Evolutionary conservation across 371 early-diverging fungal genomes (phyloP).

Genomic region (Fennellomyces sp.): DNA sequence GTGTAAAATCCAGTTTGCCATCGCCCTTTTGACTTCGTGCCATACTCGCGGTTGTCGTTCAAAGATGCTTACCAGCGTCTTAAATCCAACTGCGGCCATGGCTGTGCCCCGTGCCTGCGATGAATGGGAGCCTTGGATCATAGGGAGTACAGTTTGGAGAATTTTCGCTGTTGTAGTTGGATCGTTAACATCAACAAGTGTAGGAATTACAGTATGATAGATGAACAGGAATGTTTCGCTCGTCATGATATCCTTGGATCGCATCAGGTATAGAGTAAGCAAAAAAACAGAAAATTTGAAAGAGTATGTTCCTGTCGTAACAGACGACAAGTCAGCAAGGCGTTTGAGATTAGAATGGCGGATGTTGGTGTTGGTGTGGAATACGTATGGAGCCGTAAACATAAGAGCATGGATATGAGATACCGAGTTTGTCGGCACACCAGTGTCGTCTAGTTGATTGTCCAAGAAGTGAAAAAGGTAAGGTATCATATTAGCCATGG

Average conservation of each 20-base stretch:
- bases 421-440: neutral
- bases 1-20: slow-evolving; percentile 58
- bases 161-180: slow-evolving; percentile 54
- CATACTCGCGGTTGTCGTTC: slow-evolving; percentile 60
- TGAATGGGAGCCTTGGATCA: slow-evolving; percentile 33
- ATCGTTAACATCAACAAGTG: slow-evolving; percentile 49
- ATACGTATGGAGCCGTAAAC: slow-evolving; percentile 38
- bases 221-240: slow-evolving; percentile 36
- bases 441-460: neutral
- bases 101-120: slow-evolving; percentile 26
- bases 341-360: slow-evolving; percentile 22
- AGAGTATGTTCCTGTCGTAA: slow-evolving; percentile 16
- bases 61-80: slow-evolving; percentile 46
- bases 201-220: slow-evolving; percentile 46
- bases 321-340: slow-evolving; percentile 25
- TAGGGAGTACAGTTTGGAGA: slow-evolving; percentile 45
- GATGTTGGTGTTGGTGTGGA: slow-evolving; percentile 25
- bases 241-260: slow-evolving; percentile 27
- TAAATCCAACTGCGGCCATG: slow-evolving; percentile 54
- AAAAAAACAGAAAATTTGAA: slow-evolving; percentile 50
- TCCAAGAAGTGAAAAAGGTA: slow-evolving; percentile 11
- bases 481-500: slow-evolving; percentile 11
- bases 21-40: slow-evolving; percentile 57
- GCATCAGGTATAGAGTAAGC: slow-evolving; percentile 50
- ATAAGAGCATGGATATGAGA: slow-evolving; percentile 30